A percentile compares a stretch with the other conserved stretches of the same genome.
phyloP scores from a whole-genome alignment of 345 rosid species.

The Populus euphratica region DNA sequence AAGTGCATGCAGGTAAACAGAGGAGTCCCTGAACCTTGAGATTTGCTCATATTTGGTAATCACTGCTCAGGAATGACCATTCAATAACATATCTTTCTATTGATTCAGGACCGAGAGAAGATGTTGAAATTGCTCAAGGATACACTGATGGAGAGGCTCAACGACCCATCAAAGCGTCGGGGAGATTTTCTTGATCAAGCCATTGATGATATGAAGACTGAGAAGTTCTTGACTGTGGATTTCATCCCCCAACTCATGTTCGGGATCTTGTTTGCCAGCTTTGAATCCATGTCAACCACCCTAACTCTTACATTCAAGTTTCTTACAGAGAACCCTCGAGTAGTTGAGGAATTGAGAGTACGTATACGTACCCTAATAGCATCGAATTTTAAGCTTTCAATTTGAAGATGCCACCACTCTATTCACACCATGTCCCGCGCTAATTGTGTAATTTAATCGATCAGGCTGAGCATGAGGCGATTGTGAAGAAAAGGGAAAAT shows the following conservation, averaged over 20 bases:
- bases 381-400: background rate
- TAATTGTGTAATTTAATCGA: background rate
- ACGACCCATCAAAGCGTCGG: conserved; percentile 1
- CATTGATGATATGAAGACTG: conserved; percentile 17
- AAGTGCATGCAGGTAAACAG: conserved; percentile 35
- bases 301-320: conserved; percentile 25
- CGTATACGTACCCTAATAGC: background rate
- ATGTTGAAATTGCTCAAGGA: background rate
- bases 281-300: conserved; percentile 12
- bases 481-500: conserved; percentile 9
- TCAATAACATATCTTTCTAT: background rate
- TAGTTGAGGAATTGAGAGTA: conserved; percentile 32
- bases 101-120: conserved; percentile 16
- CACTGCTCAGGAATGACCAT: background rate
- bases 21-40: background rate
- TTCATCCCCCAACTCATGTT: conserved; percentile 22
- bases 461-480: conserved; percentile 29
- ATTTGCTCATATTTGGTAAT: background rate
- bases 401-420: background rate
- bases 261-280: conserved; percentile 16
- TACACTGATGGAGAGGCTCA: conserved; percentile 15
- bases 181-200: conserved; percentile 27
- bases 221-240: conserved; percentile 31
- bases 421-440: background rate
- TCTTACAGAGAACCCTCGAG: conserved; percentile 31